phyloP scores from a whole-genome alignment of 2,329 filamentous ascomycete genomes.

The Torrubiella hemipterigena region DNA sequence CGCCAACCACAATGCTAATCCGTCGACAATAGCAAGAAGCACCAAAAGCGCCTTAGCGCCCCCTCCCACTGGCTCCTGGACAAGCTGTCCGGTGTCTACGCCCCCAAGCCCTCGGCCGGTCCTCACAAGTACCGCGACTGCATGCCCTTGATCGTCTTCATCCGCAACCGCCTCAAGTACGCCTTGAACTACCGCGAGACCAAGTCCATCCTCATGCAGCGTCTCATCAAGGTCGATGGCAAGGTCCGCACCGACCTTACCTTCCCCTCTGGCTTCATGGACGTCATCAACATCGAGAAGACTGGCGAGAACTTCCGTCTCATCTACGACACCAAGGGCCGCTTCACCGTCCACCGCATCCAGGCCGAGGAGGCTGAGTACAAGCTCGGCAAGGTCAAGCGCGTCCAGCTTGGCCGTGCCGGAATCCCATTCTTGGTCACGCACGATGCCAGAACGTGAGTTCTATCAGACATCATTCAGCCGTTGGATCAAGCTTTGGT shows the following conservation, averaged over 20 bases:
- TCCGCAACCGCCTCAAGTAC: conserved; percentile 96
- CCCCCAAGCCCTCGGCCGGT: conserved; percentile 61
- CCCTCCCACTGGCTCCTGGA: conserved; percentile 99
- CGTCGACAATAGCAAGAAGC: conserved; percentile 74
- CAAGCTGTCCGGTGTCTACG: conserved; percentile 92
- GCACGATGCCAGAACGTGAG: conserved; percentile 99
- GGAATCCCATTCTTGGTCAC: conserved; percentile 99
- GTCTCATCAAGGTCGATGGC: conserved; percentile 98
- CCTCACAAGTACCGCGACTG: conserved; percentile 99
- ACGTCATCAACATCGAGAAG: conserved; percentile 99
- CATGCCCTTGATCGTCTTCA: conserved; percentile 97
- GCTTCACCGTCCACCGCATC: conserved; percentile 99
- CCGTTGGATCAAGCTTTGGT: conserved; percentile 99
- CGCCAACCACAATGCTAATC: conserved; percentile 9
- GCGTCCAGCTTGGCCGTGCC: conserved; percentile 97
- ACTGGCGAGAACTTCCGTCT: conserved; percentile 99
- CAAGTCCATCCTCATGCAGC: conserved; percentile 98
- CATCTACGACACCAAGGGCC: conserved; percentile 99
- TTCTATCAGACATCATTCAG: conserved; percentile 92
- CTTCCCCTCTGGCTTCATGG: conserved; percentile 98
- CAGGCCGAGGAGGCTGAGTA: conserved; percentile 97
- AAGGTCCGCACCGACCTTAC: conserved; percentile 99
- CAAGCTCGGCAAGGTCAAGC: conserved; percentile 99
- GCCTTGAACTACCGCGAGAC: conserved; percentile 97
- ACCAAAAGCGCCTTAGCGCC: conserved; percentile 99